Conservation (phyloP, 164 flowering plant genomes). For the Chloranthus sessilifolius region DNA sequence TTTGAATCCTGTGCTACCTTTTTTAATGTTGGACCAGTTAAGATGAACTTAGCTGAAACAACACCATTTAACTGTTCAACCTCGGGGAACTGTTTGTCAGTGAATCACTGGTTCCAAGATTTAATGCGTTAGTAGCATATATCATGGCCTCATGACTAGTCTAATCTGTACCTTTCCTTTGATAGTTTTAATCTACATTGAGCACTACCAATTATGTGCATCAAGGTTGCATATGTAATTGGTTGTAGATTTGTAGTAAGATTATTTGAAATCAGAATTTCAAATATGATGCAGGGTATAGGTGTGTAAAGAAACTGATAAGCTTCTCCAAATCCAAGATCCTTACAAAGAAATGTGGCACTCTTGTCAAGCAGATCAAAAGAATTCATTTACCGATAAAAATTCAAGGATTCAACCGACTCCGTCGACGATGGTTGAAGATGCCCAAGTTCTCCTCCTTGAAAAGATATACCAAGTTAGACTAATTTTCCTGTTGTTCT, state of each 20-base stretch:
- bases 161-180: too few relatives aligned
- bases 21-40: neutral
- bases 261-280: neutral
- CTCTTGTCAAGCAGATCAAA: constrained; percentile 43
- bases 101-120: too few relatives aligned
- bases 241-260: neutral
- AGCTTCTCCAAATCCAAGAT: constrained; percentile 34
- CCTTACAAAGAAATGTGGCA: constrained; percentile 27
- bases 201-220: too few relatives aligned
- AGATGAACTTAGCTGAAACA: constrained; percentile 1
- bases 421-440: constrained; percentile 45
- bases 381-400: constrained; percentile 47
- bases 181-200: too few relatives aligned
- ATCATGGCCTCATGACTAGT: too few relatives aligned
- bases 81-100: neutral
- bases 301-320: constrained; percentile 27
- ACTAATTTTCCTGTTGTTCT: constrained; percentile 12
- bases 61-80: neutral
- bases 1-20: neutral
- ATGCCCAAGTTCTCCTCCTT: constrained; percentile 41
- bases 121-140: too few relatives aligned
- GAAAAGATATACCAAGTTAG: constrained; percentile 38
- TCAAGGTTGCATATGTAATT: too few relatives aligned
- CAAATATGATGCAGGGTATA: constrained; percentile 37
- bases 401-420: constrained; percentile 46